These are phyloP conservation scores for Pezicula neosporulosa DNA, from an alignment of 2,329 filamentous ascomycete species.

Conservation along the genomic window DNA sequence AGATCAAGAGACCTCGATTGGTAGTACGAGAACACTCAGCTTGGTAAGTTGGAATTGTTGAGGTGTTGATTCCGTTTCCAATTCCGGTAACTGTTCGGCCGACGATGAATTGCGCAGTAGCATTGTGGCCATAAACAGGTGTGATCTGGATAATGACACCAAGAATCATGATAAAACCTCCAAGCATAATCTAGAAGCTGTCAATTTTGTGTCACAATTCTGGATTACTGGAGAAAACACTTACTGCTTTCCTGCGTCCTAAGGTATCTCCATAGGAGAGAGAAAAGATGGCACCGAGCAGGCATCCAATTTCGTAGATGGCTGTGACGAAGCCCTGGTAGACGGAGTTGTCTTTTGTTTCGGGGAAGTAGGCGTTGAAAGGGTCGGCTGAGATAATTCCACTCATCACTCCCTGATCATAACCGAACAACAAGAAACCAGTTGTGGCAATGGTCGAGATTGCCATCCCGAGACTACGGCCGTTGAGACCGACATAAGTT, in stretches of 20 bases:
- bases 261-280: constrained; percentile 50
- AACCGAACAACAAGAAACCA: constrained; percentile 84
- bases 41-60: constrained; percentile 58
- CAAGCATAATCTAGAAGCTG: constrained; percentile 43
- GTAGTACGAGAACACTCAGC: constrained; percentile 45
- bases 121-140: constrained; percentile 28
- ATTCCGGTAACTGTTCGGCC: constrained; percentile 46
- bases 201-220: constrained; percentile 15
- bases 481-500: constrained; percentile 61
- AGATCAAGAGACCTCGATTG: constrained; percentile 45
- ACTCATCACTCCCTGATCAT: constrained; percentile 88
- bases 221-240: constrained; percentile 39
- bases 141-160: constrained; percentile 45
- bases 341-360: constrained; percentile 47
- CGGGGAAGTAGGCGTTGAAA: constrained; percentile 82
- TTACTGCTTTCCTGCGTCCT: constrained; percentile 53
- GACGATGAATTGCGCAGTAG: constrained; percentile 53
- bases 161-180: constrained; percentile 54
- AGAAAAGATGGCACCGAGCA: constrained; percentile 45
- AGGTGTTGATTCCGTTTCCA: constrained; percentile 49
- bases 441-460: constrained; percentile 69
- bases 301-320: constrained; percentile 54
- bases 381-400: constrained; percentile 58
- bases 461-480: constrained; percentile 63
- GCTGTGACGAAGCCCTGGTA: constrained; percentile 49